Evolutionary conservation across 2,329 filamentous ascomycete species (phyloP).

Genomic region (Mycosphaerella arachidis): DNA sequence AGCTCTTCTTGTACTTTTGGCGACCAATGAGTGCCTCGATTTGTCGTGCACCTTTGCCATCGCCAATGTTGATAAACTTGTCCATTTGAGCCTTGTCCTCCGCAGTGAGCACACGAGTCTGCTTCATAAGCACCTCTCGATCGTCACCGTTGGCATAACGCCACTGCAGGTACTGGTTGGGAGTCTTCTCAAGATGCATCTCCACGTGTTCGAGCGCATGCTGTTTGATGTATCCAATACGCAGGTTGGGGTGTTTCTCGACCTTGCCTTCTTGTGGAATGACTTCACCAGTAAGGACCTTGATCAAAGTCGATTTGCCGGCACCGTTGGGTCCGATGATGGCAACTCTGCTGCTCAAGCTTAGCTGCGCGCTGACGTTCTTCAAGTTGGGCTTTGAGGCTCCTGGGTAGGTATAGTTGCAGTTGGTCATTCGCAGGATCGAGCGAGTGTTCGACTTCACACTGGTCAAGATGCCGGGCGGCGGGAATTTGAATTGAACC

Average conservation of each 20-base stretch:
- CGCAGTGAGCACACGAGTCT: conserved; percentile 82
- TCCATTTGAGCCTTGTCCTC: conserved; percentile 89
- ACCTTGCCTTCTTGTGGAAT: conserved; percentile 81
- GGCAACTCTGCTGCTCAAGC: conserved; percentile 85
- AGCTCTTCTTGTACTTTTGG: conserved; percentile 98
- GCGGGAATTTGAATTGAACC: conserved; percentile 96
- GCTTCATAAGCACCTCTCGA: conserved; percentile 94
- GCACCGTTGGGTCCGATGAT: conserved; percentile 98
- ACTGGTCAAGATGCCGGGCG: conserved; percentile 87
- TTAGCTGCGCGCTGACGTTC: conserved; percentile 83
- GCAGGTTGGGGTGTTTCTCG: conserved; percentile 96
- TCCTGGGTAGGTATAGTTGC: conserved; percentile 89
- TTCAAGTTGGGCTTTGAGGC: conserved; percentile 78
- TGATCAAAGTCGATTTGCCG: conserved; percentile 97
- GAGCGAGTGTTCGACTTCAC: conserved; percentile 92
- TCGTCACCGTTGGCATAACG: conserved; percentile 96
- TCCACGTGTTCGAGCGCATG: conserved; percentile 98
- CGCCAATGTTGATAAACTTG: conserved; percentile 76
- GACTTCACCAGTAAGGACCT: conserved; percentile 87
- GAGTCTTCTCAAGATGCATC: conserved; percentile 98
- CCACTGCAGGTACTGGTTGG: conserved; percentile 98
- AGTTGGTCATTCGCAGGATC: conserved; percentile 91
- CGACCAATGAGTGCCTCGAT: conserved; percentile 89
- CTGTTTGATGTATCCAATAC: conserved; percentile 99
- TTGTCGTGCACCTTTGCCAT: conserved; percentile 71